These are phyloP conservation scores for Chlorella sp. DNA, from an alignment of 139 green algal genomes.

Conservation along the genomic window DNA sequence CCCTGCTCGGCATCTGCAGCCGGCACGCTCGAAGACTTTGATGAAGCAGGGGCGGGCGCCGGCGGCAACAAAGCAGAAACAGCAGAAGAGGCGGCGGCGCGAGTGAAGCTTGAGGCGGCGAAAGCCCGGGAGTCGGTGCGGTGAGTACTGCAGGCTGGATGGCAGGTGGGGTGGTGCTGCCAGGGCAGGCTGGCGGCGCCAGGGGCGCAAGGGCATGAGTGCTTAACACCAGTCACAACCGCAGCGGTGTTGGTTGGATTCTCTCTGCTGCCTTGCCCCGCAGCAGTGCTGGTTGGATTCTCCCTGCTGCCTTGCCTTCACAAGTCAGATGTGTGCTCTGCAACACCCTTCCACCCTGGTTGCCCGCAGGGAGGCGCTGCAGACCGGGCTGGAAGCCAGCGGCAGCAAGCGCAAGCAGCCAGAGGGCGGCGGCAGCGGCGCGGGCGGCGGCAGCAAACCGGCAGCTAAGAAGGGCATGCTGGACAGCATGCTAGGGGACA, in stretches of 20 bases:
- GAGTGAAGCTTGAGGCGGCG: constrained; percentile 44
- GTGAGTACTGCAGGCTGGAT: constrained; percentile 24
- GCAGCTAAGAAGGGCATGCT: constrained; percentile 23
- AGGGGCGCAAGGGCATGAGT: no score
- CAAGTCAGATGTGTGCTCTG: no score
- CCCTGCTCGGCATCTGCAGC: neutral
- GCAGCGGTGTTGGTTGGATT: no score
- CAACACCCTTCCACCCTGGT: no score
- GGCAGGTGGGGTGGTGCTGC: no score
- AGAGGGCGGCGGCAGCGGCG: constrained; percentile 9
- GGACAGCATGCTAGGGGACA: constrained; percentile 33
- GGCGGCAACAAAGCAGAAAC: constrained; percentile 42
- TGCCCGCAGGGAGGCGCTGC: constrained; percentile 45
- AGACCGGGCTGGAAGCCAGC: constrained; percentile 44
- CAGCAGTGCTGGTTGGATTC: no score
- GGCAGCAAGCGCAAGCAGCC: constrained; percentile 50
- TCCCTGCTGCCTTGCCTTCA: no score
- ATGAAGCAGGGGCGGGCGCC: constrained; percentile 32
- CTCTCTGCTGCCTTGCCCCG: no score
- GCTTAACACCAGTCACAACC: no score
- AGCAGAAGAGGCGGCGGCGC: constrained; percentile 37
- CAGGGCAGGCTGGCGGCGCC: no score
- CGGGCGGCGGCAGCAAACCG: neutral
- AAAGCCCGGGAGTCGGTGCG: constrained; percentile 42
- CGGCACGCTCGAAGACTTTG: constrained; percentile 55